Base-by-base conservation (phyloP, 768 basidiomycete genomes). In the Hirschioporus abietinus region DNA sequence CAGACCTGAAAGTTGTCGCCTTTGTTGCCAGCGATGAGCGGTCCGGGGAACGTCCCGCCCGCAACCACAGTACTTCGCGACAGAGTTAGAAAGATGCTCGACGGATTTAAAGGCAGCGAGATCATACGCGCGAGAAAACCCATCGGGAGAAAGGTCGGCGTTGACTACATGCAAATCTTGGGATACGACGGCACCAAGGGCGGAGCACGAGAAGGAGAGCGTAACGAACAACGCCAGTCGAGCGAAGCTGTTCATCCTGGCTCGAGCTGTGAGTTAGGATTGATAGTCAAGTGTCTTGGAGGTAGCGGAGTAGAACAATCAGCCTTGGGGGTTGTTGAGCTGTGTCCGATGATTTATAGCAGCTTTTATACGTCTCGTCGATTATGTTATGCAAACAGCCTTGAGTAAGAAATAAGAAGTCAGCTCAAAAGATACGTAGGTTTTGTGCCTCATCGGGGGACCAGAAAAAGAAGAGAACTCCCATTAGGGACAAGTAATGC, bases 11-110 rank as follows among this genome's bases (percentile, higher is more conserved):
- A 78, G 26, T 69, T 74, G 59, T 77, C 72, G 18, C 81, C 81
- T 78, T 81, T 83, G 66, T 76, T 76, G 20, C 78, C 81, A 36
- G 75, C 70, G 35, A 84, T 78, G 25, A 79, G 71, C 0, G 79
- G 70, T 0, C 80, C 83, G 36, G 82, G 80, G 61, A 79, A 78
- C 1, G 67, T 23, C 1, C 80, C 81, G 65, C 80, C 82, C 24
- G 79, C 76, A 24, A 82, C 72, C 10, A 82, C 81, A 26, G 84
- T 73, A 57, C 82, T 83, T 26, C 74, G 71, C 27, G 20, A 7
- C 4, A 1, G 30, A 30, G 30, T 30, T 8, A 30, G 30, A 3
- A 30, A 12, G 60, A 34, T 15, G 30, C n/a, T n/a, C 2, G 12
- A 25, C 23, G 24, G n/a, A n/a, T n/a, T n/a, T n/a, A 24, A 34